phyloP scores from a whole-genome alignment of 176 grass and related monocot genomes.

The Bromus sterilis region DNA sequence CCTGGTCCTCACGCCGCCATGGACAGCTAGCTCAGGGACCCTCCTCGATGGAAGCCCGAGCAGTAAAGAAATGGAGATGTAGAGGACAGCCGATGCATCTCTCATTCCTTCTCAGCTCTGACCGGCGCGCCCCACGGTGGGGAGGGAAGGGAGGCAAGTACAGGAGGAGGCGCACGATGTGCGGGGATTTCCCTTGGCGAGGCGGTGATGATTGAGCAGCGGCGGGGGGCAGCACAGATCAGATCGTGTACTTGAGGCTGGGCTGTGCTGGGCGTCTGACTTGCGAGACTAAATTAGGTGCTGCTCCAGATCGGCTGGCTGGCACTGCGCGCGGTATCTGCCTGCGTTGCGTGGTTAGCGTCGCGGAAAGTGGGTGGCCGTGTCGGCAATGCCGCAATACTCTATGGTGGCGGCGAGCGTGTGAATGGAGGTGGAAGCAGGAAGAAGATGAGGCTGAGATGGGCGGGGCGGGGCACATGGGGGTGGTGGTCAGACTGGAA shows the following conservation, averaged over 20 bases:
- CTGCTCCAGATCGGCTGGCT: not conserved
- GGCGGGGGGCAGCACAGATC: slow-evolving; percentile 21
- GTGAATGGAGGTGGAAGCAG: not conserved
- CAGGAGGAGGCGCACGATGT: not conserved
- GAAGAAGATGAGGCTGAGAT: not conserved
- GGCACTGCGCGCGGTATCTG: not conserved
- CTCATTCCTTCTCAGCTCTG: slow-evolving; percentile 22
- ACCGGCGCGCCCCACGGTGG: slow-evolving; percentile 2
- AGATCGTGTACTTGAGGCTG: slow-evolving; percentile 17
- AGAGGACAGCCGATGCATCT: slow-evolving; percentile 1
- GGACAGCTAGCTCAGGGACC: slow-evolving; percentile 20
- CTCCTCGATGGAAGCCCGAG: not conserved
- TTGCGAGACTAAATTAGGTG: not conserved
- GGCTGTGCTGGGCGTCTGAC: not conserved
- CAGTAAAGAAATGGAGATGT: slow-evolving; percentile 2
- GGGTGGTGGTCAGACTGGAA: not conserved
- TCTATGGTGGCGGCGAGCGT: slow-evolving; percentile 11
- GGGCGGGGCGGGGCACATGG: not conserved
- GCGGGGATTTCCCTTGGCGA: slow-evolving; percentile 12
- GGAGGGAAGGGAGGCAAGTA: not conserved
- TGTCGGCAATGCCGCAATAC: slow-evolving; percentile 6
- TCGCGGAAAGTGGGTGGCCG: slow-evolving; percentile 9
- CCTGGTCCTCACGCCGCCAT: slow-evolving; percentile 21
- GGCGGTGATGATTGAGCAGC: slow-evolving; percentile 17
- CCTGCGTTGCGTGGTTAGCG: not conserved